Evolutionary conservation across 2,329 filamentous ascomycete species (phyloP).

Genomic region (Penicillium sp.): DNA sequence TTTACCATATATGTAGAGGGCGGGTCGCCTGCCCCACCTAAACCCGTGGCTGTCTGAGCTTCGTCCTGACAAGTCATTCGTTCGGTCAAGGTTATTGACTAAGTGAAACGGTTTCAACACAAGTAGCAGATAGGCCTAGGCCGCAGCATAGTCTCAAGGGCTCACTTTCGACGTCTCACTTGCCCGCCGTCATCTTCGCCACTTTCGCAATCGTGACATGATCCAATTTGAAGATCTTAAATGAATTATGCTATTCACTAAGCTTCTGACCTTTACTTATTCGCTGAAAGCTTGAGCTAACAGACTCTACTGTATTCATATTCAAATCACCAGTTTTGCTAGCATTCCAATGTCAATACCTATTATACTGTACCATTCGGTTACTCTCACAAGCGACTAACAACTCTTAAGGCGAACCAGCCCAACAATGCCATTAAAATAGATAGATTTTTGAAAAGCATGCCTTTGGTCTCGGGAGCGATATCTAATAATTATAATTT

Average conservation of each 20-base stretch:
- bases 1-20: too few relatives aligned
- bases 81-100: too few relatives aligned
- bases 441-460: not conserved
- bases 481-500: not conserved
- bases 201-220: not conserved
- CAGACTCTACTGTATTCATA: not conserved
- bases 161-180: too few relatives aligned
- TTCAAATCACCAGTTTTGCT: not conserved
- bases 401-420: not conserved
- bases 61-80: too few relatives aligned
- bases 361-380: not conserved
- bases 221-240: not conserved
- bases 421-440: not conserved
- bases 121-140: too few relatives aligned
- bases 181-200: not conserved
- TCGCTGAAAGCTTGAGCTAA: not conserved
- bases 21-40: too few relatives aligned
- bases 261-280: not conserved
- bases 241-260: not conserved
- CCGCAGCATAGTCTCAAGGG: too few relatives aligned
- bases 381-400: not conserved
- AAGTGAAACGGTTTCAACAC: not conserved
- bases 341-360: not conserved
- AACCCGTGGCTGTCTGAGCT: too few relatives aligned
- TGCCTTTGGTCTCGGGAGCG: not conserved